Evolutionary conservation across 352 stramenopile species (phyloP).

Genomic region (Phytopythium montanum): DNA sequence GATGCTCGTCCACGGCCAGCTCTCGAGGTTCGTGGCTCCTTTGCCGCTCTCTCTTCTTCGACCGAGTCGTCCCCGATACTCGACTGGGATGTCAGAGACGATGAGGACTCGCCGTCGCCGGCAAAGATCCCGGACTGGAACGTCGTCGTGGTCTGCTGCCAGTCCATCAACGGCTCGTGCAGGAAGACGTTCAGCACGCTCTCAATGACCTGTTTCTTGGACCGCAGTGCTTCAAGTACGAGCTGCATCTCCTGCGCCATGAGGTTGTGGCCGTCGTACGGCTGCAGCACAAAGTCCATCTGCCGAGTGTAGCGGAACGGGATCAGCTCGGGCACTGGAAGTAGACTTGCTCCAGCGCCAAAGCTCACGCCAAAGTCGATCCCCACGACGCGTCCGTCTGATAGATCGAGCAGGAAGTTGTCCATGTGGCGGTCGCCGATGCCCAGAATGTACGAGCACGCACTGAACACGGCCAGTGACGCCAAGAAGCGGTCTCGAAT

Average conservation of each 20-base stretch:
- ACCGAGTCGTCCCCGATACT: constrained; percentile 3
- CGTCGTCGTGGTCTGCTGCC: constrained; percentile 70
- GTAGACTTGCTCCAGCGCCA: constrained; percentile 71
- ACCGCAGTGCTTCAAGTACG: constrained; percentile 79
- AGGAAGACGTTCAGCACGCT: constrained; percentile 92
- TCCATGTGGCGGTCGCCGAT: constrained; percentile 91
- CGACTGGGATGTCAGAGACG: not conserved
- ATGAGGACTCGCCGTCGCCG: not conserved
- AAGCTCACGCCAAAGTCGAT: constrained; percentile 94
- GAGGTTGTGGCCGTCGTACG: constrained; percentile 63
- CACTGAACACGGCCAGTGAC: constrained; percentile 82
- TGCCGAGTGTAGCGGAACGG: constrained; percentile 88
- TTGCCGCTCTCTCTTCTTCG: constrained; percentile 4
- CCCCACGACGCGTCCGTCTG: constrained; percentile 71
- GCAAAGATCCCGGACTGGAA: constrained; percentile 59
- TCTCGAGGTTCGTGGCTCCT: not conserved
- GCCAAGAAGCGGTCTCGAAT: constrained; percentile 82
- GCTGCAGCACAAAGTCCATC: constrained; percentile 66
- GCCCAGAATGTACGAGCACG: constrained; percentile 86
- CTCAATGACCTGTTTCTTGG: constrained; percentile 78
- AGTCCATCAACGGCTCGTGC: constrained; percentile 90
- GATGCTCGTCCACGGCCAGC: not conserved
- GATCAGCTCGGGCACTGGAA: constrained; percentile 88
- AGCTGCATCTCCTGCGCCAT: constrained; percentile 81
- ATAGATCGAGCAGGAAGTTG: constrained; percentile 87